Conservation (phyloP, 306 rosid genomes). For the Rosa multiflora region DNA sequence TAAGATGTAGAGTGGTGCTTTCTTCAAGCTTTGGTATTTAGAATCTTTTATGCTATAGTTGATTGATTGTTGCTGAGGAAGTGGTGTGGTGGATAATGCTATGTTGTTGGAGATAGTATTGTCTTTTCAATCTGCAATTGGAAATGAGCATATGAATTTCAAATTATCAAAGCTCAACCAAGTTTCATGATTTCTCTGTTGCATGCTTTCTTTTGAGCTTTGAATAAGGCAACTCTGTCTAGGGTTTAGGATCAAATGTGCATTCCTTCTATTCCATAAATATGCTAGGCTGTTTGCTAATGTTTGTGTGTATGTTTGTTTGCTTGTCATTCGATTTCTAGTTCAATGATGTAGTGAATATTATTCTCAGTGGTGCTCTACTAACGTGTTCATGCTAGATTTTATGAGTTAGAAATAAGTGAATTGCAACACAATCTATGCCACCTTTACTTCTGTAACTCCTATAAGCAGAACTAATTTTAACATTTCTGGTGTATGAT, state of each 20-base stretch:
- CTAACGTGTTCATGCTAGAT: not conserved
- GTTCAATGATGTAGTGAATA: no score
- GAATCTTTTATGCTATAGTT: not conserved
- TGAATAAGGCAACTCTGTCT: not conserved
- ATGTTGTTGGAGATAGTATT: not conserved
- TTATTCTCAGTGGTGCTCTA: not conserved
- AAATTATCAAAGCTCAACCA: not conserved
- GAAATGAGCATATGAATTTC: not conserved
- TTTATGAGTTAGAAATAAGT: not conserved
- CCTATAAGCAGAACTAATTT: no score
- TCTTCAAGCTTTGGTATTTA: not conserved
- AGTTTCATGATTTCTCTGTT: not conserved
- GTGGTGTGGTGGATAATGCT: not conserved
- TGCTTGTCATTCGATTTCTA: no score
- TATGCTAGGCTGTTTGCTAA: not conserved
- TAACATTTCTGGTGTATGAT: not conserved
- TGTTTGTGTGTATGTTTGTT: no score
- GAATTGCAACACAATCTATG: no score
- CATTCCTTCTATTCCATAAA: not conserved
- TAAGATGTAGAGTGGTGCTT: not conserved
- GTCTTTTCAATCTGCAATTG: not conserved
- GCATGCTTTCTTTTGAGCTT: not conserved
- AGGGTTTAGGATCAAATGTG: not conserved
- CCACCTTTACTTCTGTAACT: no score
- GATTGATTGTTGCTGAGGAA: not conserved